Evolutionary conservation across 106 monocot genomes (phyloP).

Genomic region (Narthecium ossifragum): DNA sequence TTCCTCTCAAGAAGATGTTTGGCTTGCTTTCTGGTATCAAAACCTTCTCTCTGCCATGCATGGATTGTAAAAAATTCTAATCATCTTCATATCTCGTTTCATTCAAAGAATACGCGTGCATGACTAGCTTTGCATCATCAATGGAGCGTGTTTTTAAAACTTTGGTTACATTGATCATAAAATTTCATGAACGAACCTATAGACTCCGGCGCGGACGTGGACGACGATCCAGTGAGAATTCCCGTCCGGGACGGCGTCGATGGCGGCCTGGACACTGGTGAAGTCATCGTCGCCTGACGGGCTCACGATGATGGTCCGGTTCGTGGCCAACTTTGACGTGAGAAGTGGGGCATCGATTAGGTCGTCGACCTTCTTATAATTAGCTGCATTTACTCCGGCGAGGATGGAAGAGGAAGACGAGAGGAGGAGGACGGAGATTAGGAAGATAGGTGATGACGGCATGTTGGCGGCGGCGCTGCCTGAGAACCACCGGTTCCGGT

Average conservation of each 20-base stretch:
- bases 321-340: slow-evolving; percentile 31
- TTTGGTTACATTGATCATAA: too few relatives aligned
- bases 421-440: slow-evolving; percentile 7
- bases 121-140: too few relatives aligned
- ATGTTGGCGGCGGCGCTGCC: too few relatives aligned
- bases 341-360: slow-evolving; percentile 40
- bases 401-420: background rate
- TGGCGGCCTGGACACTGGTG: slow-evolving; percentile 64
- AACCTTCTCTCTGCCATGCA: slow-evolving; percentile 62
- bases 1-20: slow-evolving; percentile 77
- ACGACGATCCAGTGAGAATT: slow-evolving; percentile 72
- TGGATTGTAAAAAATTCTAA: too few relatives aligned
- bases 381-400: too few relatives aligned
- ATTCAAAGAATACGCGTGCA: too few relatives aligned
- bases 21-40: slow-evolving; percentile 63
- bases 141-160: too few relatives aligned
- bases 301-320: slow-evolving; percentile 43
- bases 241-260: slow-evolving; percentile 63
- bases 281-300: slow-evolving; percentile 35
- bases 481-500: too few relatives aligned
- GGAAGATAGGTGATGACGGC: background rate
- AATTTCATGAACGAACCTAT: slow-evolving; percentile 29
- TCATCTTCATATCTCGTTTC: too few relatives aligned
- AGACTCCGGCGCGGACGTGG: slow-evolving; percentile 61
- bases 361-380: background rate